Percentiles rank a stretch among this genome's conserved stretches.
These are phyloP conservation scores for Xylaria polymorpha DNA, from an alignment of 2,329 filamentous ascomycete genomes.

Conservation along the genomic window DNA sequence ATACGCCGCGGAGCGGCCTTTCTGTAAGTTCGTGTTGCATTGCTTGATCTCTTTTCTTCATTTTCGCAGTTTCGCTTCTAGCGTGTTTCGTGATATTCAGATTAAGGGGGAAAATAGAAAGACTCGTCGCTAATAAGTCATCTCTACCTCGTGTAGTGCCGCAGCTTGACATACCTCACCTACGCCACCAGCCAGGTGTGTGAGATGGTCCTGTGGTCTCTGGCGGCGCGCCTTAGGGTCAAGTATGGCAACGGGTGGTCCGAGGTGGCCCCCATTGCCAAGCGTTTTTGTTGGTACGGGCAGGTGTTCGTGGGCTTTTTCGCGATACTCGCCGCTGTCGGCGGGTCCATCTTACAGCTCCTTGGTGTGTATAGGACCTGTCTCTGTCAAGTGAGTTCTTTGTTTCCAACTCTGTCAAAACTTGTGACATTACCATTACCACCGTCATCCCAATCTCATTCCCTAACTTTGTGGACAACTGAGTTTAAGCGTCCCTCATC, in stretches of 20 bases:
- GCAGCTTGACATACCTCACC: constrained; percentile 51
- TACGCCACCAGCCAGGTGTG: constrained; percentile 50
- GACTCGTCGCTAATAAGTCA: neutral
- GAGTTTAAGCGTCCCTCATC: neutral
- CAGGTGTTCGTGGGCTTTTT: constrained; percentile 50
- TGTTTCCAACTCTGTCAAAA: neutral
- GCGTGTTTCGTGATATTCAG: too few species aligned
- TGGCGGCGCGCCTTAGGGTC: constrained; percentile 45
- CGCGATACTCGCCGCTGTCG: constrained; percentile 46
- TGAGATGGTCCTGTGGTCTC: constrained; percentile 49
- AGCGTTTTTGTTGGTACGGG: constrained; percentile 48
- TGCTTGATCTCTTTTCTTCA: neutral
- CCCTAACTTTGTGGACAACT: too few species aligned
- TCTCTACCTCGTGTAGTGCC: constrained; percentile 38
- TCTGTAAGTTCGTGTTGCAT: constrained; percentile 31
- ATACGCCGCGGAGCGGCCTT: constrained; percentile 50
- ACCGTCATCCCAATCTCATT: neutral
- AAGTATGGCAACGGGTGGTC: constrained; percentile 46
- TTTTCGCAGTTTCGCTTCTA: neutral
- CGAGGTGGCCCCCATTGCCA: constrained; percentile 42
- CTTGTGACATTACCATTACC: neutral
- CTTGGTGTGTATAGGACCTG: constrained; percentile 49
- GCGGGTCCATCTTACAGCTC: constrained; percentile 48
- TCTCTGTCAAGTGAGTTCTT: constrained; percentile 43
- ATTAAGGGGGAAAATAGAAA: neutral